These are phyloP conservation scores for Chondrus crispus DNA, from an alignment of 23 red algal genomes.

Conservation along the genomic window DNA sequence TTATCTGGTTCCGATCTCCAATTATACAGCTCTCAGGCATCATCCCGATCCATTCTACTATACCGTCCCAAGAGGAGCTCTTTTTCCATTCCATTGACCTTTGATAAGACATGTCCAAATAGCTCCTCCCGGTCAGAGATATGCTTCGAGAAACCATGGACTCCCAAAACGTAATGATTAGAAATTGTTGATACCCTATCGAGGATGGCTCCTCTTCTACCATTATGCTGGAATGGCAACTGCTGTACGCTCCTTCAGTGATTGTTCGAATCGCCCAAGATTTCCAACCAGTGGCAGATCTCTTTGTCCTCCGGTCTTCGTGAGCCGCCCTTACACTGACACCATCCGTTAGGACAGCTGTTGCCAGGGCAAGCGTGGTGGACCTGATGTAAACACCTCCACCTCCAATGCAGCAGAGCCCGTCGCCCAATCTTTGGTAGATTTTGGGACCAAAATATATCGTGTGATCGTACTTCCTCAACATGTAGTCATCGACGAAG, in stretches of 20 bases:
- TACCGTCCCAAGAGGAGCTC: not conserved
- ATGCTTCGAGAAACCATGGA: not conserved
- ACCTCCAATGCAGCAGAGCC: not conserved
- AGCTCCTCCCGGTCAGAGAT: not conserved
- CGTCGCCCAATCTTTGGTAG: not conserved
- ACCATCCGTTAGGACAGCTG: not conserved
- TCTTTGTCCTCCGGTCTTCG: not conserved
- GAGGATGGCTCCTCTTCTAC: not conserved
- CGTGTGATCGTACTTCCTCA: not conserved
- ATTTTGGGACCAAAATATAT: not conserved
- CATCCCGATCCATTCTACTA: constrained; percentile 13
- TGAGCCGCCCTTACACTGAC: not conserved
- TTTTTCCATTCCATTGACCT: not conserved
- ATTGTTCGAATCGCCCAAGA: not conserved
- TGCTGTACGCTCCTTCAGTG: not conserved
- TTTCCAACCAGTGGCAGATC: not conserved
- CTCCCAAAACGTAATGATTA: not conserved
- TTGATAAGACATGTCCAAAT: constrained; percentile 6
- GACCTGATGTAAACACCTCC: not conserved
- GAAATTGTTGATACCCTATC: not conserved
- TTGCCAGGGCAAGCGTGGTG: not conserved
- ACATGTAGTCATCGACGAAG: constrained; percentile 5
- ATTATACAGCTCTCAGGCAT: not conserved
- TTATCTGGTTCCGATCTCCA: not conserved
- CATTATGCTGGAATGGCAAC: not conserved